Evolutionary conservation across 2,329 filamentous ascomycete species (phyloP), one percentile per base, ranked within the genome.

Genomic region (Aspergillus brasiliensis): DNA sequence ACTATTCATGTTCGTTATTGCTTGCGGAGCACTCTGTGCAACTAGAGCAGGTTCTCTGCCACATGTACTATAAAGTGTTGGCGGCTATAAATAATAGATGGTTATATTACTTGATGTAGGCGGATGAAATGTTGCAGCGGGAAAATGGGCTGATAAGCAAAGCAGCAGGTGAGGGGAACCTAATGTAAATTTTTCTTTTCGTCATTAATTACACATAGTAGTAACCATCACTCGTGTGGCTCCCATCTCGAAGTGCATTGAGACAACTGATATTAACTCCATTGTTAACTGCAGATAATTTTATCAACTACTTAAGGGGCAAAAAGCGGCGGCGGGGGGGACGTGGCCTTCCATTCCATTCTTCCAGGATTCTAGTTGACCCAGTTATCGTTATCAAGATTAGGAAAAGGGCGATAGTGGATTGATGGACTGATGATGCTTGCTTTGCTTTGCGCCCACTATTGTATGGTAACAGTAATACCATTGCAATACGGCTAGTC

Each of bases 381-480:
- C 25, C n/a, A 27, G 44, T 28, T 28, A 49, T 49, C 46, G 46
- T 49, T 49, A 49, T 49, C 46, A 49, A 49, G 44, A 17, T 48
- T 28, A 15, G 44, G 31, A 34, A 34, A 48, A 15, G 44, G 11
- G 23, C 19, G 40, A 44, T 44, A 44, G 44, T 27, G 23, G 46
- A 49, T 28, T 44, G 19, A 13, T 23, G 21, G 3, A 42, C n/a
- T n/a, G 44, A 48, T 48, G 44, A 17, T 27, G 44, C 13, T 47
- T 40, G 38, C 38, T 19, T 19, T n/a, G n/a, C n/a, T n/a, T n/a
- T n/a, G n/a, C n/a, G 44, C 44, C 44, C 23, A 27, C 25, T 28
- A 49, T 17, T 49, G 25, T 28, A 27, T 17, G 46, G 31, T 49
- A 31, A 27, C 46, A 49, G 46, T 49, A 49, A 31, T 49, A 49